phyloP scores from a whole-genome alignment of 2,329 filamentous ascomycete genomes.

The Fusarium nematophilum region DNA sequence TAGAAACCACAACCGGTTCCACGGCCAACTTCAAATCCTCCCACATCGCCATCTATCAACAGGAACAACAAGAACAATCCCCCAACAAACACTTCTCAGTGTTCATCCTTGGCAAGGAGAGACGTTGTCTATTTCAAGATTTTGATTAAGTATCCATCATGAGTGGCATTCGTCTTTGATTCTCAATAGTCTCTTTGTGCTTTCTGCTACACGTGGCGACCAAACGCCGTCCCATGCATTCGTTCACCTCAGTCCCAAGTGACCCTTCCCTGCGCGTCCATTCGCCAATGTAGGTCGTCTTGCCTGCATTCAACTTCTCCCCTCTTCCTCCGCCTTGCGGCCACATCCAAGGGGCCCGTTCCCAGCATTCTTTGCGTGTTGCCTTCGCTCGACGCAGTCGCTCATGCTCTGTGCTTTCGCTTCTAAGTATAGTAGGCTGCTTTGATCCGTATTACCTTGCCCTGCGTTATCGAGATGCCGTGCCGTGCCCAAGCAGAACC shows the following conservation, averaged over 20 bases:
- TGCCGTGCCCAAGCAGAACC: conserved; percentile 33
- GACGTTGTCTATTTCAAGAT: neutral
- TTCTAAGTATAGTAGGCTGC: conserved; percentile 42
- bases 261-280: conserved; percentile 35
- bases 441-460: conserved; percentile 34
- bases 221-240: conserved; percentile 38
- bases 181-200: conserved; percentile 43
- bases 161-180: conserved; percentile 43
- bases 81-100: too few species aligned
- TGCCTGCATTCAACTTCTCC: conserved; percentile 9
- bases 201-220: conserved; percentile 44
- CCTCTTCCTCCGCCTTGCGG: conserved; percentile 30
- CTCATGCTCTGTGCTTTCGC: conserved; percentile 26
- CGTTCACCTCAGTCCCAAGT: conserved; percentile 34
- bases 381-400: conserved; percentile 24
- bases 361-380: conserved; percentile 23
- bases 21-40: neutral
- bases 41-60: too few species aligned
- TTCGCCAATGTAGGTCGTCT: conserved; percentile 29
- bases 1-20: neutral
- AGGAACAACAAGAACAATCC: too few species aligned
- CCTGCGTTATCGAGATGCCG: conserved; percentile 34
- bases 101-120: too few species aligned
- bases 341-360: conserved; percentile 30
- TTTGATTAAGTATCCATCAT: conserved; percentile 6